Evolutionary conservation across 2,329 filamentous ascomycete species (phyloP).

Genomic region (Seiridium cupressi): DNA sequence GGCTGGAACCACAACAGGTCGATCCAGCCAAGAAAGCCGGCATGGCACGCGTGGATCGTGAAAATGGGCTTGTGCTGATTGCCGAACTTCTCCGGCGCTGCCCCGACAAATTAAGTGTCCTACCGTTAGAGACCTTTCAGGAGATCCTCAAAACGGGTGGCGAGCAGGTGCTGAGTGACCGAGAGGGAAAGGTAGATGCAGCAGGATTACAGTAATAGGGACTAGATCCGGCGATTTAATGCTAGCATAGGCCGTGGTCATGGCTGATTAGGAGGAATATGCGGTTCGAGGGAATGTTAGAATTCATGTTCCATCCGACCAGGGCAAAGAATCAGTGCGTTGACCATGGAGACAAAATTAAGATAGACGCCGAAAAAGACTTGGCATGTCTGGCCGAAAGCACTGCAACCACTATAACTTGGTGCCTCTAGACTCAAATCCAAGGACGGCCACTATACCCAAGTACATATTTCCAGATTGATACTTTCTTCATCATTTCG

Average conservation of each 20-base stretch:
- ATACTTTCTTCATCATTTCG: too few relatives aligned
- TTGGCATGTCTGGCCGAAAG: too few relatives aligned
- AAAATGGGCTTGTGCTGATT: slow-evolving; percentile 60
- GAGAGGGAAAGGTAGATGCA: slow-evolving; percentile 9
- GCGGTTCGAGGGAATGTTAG: neutral
- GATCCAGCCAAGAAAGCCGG: slow-evolving; percentile 41
- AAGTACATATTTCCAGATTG: too few relatives aligned
- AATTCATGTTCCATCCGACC: neutral
- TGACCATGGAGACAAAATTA: too few relatives aligned
- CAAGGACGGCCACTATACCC: too few relatives aligned
- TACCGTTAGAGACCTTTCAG: slow-evolving; percentile 40
- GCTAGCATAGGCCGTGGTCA: neutral
- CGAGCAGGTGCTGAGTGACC: slow-evolving; percentile 33
- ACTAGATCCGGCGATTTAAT: neutral
- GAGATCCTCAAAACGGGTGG: slow-evolving; percentile 50
- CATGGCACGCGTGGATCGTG: slow-evolving; percentile 53
- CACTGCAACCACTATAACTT: too few relatives aligned
- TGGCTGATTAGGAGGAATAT: neutral
- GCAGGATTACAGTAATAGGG: neutral
- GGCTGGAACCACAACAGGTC: slow-evolving; percentile 43
- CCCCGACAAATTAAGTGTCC: slow-evolving; percentile 36
- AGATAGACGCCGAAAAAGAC: too few relatives aligned
- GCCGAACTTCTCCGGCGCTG: slow-evolving; percentile 50
- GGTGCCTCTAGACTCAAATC: too few relatives aligned
- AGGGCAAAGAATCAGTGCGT: neutral